These are phyloP conservation scores for Monosporascus sp. DNA, from an alignment of 2,329 filamentous ascomycete genomes.

Conservation along the genomic window DNA sequence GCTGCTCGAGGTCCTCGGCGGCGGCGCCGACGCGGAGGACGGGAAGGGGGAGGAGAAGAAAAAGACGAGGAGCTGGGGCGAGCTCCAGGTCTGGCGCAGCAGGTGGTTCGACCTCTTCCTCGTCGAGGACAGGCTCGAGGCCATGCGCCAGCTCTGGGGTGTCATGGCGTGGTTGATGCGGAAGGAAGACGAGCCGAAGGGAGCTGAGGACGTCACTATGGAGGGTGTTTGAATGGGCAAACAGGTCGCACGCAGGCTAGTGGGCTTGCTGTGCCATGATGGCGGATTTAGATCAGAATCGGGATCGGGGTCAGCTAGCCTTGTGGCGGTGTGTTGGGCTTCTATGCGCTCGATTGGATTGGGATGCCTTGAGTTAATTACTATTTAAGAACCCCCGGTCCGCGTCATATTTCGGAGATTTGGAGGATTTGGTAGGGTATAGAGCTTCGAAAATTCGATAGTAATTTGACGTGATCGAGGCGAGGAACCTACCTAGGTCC, in stretches of 20 bases:
- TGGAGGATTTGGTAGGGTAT: no score
- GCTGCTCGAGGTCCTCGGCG: slow-evolving; percentile 48
- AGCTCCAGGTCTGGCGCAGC: slow-evolving; percentile 51
- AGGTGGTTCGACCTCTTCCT: slow-evolving; percentile 58
- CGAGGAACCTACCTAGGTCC: no score
- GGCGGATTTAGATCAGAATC: no score
- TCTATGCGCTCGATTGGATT: no score
- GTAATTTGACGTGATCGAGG: no score
- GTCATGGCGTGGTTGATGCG: slow-evolving; percentile 58
- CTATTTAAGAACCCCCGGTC: no score
- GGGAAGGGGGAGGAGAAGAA: slow-evolving; percentile 22
- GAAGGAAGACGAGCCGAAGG: slow-evolving; percentile 25
- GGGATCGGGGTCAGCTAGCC: no score
- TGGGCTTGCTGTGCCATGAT: no score
- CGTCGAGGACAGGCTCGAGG: slow-evolving; percentile 46
- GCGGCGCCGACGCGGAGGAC: slow-evolving; percentile 27
- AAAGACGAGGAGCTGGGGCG: slow-evolving; percentile 40
- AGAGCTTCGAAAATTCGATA: no score
- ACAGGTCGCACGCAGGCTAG: background rate
- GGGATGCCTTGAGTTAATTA: no score
- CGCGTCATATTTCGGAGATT: no score
- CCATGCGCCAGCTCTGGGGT: slow-evolving; percentile 53
- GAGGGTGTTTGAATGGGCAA: slow-evolving; percentile 8
- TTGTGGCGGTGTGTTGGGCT: no score
- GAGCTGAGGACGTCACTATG: slow-evolving; percentile 11